Percentiles rank a stretch among this genome's conserved stretches.
Evolutionary conservation across 176 grass and related monocot species (phyloP).

Genomic region (Aegilops tauschii): DNA sequence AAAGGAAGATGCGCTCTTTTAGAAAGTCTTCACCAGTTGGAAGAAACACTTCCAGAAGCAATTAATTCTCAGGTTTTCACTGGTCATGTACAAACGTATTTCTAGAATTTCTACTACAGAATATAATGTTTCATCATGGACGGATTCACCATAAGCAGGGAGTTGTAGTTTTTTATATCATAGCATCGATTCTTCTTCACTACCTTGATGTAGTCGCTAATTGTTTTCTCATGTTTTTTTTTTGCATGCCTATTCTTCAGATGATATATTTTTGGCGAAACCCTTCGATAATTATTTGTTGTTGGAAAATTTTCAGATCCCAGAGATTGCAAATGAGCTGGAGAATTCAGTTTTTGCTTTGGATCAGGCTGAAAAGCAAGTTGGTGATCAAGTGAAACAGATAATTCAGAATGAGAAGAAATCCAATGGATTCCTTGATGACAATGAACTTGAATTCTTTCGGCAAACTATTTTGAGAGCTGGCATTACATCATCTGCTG

Average conservation of each 20-base stretch:
- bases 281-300: slow-evolving; percentile 3
- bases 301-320: slow-evolving; percentile 47
- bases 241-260: not conserved
- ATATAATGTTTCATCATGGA: not conserved
- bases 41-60: slow-evolving; percentile 57
- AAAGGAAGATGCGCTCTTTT: slow-evolving; percentile 73
- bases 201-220: not conserved
- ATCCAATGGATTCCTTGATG: slow-evolving; percentile 40
- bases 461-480: slow-evolving; percentile 45
- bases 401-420: slow-evolving; percentile 53
- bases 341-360: slow-evolving; percentile 52
- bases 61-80: slow-evolving; percentile 55
- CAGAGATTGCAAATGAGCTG: slow-evolving; percentile 49
- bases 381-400: slow-evolving; percentile 48
- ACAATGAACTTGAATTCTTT: slow-evolving; percentile 65
- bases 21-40: slow-evolving; percentile 60
- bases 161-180: slow-evolving; percentile 14
- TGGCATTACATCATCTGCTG: slow-evolving; percentile 50
- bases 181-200: not conserved
- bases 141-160: not conserved
- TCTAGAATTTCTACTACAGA: slow-evolving; percentile 5
- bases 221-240: not conserved
- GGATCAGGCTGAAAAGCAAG: slow-evolving; percentile 63
- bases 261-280: not conserved
- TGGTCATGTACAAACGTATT: slow-evolving; percentile 7